A percentile compares a stretch with the other conserved stretches of the same genome.
phyloP scores from a whole-genome alignment of 2,329 filamentous ascomycete genomes.

The Diaporthe capsici region DNA sequence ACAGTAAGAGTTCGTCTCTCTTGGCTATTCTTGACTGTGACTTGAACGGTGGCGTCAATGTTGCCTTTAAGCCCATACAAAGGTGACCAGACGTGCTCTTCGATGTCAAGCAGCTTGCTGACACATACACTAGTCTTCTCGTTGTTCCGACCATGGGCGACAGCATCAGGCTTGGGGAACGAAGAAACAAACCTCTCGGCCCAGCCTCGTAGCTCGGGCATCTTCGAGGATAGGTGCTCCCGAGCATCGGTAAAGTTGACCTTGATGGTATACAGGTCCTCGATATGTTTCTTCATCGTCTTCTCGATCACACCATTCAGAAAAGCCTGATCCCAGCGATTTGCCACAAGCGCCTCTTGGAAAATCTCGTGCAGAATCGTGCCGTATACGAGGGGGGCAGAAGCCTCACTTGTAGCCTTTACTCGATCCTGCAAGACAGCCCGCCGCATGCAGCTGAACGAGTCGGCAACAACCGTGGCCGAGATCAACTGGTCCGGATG shows the following conservation, averaged over 20 bases:
- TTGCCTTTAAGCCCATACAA: constrained; percentile 98
- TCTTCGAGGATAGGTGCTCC: constrained; percentile 86
- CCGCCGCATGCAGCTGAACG: constrained; percentile 90
- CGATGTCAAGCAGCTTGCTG: constrained; percentile 94
- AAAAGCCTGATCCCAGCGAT: constrained; percentile 82
- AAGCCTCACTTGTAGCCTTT: constrained; percentile 87
- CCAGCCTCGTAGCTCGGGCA: constrained; percentile 86
- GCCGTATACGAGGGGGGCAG: constrained; percentile 88
- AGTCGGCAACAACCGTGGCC: constrained; percentile 95
- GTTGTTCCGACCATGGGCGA: constrained; percentile 84
- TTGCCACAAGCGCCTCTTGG: constrained; percentile 87
- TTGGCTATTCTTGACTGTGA: constrained; percentile 81
- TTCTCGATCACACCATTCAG: constrained; percentile 76
- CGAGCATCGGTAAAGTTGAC: constrained; percentile 80
- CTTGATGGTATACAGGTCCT: constrained; percentile 91
- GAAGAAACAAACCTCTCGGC: constrained; percentile 83
- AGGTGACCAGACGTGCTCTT: constrained; percentile 98
- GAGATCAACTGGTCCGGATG: constrained; percentile 97
- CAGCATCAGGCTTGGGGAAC: constrained; percentile 74
- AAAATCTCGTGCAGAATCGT: constrained; percentile 96
- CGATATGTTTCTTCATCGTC: constrained; percentile 82
- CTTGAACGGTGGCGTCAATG: constrained; percentile 96
- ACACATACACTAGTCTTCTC: constrained; percentile 85
- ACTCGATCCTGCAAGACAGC: constrained; percentile 95
- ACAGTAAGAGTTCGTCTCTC: constrained; percentile 81